Base-by-base conservation (phyloP, 139 green algal genomes). In the Chlamydomonas schloesseri region DNA sequence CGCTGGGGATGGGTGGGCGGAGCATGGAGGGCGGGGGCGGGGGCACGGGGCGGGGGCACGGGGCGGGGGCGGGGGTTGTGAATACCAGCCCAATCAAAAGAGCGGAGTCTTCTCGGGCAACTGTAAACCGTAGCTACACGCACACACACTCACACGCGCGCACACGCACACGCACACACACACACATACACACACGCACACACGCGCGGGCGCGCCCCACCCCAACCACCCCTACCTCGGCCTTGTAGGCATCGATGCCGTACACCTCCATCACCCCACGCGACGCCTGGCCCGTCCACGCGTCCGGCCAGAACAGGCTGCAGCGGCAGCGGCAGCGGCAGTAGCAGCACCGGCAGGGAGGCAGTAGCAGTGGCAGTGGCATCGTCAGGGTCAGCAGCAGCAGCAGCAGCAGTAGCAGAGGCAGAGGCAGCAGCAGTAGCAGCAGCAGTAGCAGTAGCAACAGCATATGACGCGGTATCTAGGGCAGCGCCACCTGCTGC, bases 221-320 rank as follows among this genome's bases (percentile, higher is more conserved):
- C n/a, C n/a, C n/a, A n/a, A n/a, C n/a, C n/a, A n/a, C n/a, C n/a
- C n/a, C n/a, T n/a, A 79, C 69, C 65, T 70, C 17, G 28, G 82
- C 69, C 65, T 67, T 73, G 23, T 31, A 31, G 24, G 36, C 37
- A 1, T 76, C 65, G 64, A 88, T 46, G 21, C 86, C 86, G 58
- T 87, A 83, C 47, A 83, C 5, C 23, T 33, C n/a, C 65, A 75
- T 89, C 58, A 74, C 75, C 23, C 31, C n/a, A 21, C 57, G 31
- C 1, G 74, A 33, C 26, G 89, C 84, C 42, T 57, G 46, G 20
- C 81, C 71, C 10, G 64, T 67, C 58, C 84, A 82, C 55, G 68
- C n/a, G 71, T 84, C 89, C 71, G 62, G 75, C 71, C 82, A 88
- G 36, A 85, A 65, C 15, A 68, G 70, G 62, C 78, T 87, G 50